Evolutionary conservation across 1,284 basidiomycete species (phyloP).

Genomic region (Cystobasidiaceae sp.): DNA sequence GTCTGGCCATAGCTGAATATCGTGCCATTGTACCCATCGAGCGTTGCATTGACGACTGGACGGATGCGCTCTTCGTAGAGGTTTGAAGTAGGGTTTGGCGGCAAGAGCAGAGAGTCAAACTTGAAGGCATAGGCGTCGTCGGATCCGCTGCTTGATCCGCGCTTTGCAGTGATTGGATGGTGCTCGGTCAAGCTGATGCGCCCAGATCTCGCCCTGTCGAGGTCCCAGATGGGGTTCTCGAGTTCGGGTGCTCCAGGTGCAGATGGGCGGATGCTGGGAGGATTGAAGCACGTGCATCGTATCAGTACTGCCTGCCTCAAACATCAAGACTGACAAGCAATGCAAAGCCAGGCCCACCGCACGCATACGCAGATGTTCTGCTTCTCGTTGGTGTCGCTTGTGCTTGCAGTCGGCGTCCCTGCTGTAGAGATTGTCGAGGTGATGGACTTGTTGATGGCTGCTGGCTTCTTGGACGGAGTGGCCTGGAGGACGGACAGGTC

Average conservation of each 20-base stretch:
- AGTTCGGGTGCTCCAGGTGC: slow-evolving; percentile 11
- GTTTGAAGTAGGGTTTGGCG: slow-evolving; percentile 43
- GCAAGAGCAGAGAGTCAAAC: slow-evolving; percentile 30
- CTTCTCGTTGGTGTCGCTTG: slow-evolving; percentile 3
- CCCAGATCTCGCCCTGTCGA: slow-evolving; percentile 8
- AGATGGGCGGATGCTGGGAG: slow-evolving; percentile 20
- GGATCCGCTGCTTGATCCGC: not conserved
- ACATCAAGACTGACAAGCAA: not conserved
- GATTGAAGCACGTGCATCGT: not conserved
- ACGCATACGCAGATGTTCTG: slow-evolving; percentile 31
- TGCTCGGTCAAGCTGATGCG: slow-evolving; percentile 24
- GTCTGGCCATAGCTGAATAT: slow-evolving; percentile 48
- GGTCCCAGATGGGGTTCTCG: slow-evolving; percentile 26
- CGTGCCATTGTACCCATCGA: slow-evolving; percentile 57
- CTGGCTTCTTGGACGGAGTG: not conserved
- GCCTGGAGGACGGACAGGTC: too few species aligned
- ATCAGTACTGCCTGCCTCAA: not conserved
- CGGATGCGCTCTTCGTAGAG: slow-evolving; percentile 52
- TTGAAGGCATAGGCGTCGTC: slow-evolving; percentile 29
- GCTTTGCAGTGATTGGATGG: slow-evolving; percentile 27
- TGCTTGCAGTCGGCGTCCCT: not conserved
- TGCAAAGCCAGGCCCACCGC: slow-evolving; percentile 5
- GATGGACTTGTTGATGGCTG: not conserved
- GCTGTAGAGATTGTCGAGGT: not conserved
- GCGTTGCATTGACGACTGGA: slow-evolving; percentile 52